Evolutionary conservation across 108 stramenopile species (phyloP).

Genomic region (Skeletonema potamos): DNA sequence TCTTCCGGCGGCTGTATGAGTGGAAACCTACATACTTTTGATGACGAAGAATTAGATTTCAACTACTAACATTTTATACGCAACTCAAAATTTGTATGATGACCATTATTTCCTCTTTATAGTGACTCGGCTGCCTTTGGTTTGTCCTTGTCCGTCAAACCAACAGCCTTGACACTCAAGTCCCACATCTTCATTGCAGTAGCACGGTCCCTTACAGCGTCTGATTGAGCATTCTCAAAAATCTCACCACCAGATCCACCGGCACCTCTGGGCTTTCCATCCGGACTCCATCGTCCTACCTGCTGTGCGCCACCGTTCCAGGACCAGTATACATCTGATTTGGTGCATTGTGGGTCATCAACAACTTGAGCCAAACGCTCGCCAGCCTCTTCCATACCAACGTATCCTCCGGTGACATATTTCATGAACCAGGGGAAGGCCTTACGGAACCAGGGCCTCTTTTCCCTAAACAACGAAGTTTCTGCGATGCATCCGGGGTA

Average conservation of each 20-base stretch:
- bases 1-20: neutral
- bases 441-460: slow-evolving; percentile 96
- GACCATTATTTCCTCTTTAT: neutral
- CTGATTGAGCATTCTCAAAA: slow-evolving; percentile 87
- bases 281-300: slow-evolving; percentile 77
- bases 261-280: slow-evolving; percentile 86
- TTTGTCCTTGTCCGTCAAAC: slow-evolving; percentile 77
- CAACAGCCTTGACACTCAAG: slow-evolving; percentile 72
- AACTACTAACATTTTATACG: neutral
- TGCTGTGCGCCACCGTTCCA: slow-evolving; percentile 96
- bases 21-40: neutral
- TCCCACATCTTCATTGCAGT: slow-evolving; percentile 91
- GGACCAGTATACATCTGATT: slow-evolving; percentile 94
- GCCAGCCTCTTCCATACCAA: slow-evolving; percentile 90
- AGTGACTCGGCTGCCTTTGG: slow-evolving; percentile 48
- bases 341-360: slow-evolving; percentile 83
- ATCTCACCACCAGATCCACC: slow-evolving; percentile 95
- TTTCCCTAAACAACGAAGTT: slow-evolving; percentile 95
- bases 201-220: slow-evolving; percentile 81
- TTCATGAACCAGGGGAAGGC: slow-evolving; percentile 85
- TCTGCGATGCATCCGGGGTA: slow-evolving; percentile 99
- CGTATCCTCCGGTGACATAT: slow-evolving; percentile 91
- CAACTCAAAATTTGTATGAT: neutral
- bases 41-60: neutral
- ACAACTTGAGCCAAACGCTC: slow-evolving; percentile 87